Conservation (phyloP, 2,329 filamentous ascomycete genomes). For the Aspergillus persii region DNA sequence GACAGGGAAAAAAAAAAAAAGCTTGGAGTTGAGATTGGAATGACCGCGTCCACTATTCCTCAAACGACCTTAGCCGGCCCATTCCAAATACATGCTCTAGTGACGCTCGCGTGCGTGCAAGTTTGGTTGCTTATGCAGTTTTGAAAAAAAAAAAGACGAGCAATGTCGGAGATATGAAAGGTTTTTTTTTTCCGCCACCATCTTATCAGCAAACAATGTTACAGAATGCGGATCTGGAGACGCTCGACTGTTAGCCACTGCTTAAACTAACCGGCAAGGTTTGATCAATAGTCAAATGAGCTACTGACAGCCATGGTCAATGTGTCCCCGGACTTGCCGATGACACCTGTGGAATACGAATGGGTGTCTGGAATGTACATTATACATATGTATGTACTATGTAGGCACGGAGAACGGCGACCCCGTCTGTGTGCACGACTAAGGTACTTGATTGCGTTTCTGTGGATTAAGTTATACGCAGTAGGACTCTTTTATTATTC, state of each 20-base stretch:
- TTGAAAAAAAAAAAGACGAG: background rate
- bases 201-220: slow-evolving; percentile 18
- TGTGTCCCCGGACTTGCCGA: slow-evolving; percentile 24
- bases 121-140: background rate
- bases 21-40: background rate
- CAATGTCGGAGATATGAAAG: background rate
- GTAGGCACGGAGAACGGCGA: slow-evolving; percentile 15
- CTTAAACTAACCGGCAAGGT: slow-evolving; percentile 5
- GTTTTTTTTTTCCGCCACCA: slow-evolving; percentile 12
- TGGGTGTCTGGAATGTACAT: slow-evolving; percentile 9
- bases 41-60: background rate
- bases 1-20: background rate
- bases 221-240: slow-evolving; percentile 13
- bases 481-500: background rate
- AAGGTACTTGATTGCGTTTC: background rate
- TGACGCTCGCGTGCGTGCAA: background rate
- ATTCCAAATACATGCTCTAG: slow-evolving; percentile 2
- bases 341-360: slow-evolving; percentile 20
- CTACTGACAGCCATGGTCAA: slow-evolving; percentile 13
- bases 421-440: slow-evolving; percentile 9
- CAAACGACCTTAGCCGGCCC: background rate
- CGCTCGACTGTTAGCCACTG: background rate
- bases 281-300: slow-evolving; percentile 10
- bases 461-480: background rate
- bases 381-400: too few relatives aligned